Base-by-base conservation (phyloP, 2,329 filamentous ascomycete species). In the Gaeumannomyces tritici region DNA sequence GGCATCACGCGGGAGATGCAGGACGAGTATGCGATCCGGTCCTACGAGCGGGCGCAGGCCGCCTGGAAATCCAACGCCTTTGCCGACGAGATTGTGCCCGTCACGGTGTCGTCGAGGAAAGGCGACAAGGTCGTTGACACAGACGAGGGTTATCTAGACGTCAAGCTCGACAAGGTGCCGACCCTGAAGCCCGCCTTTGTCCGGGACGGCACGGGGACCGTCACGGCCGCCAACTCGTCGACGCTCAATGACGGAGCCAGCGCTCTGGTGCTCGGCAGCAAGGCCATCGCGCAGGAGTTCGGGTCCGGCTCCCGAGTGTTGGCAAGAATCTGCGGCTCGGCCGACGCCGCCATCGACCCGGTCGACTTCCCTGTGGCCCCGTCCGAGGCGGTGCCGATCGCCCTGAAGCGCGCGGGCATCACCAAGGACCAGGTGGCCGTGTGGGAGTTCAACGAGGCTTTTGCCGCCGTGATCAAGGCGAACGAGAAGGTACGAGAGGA, bases 361-460 rank as follows among this genome's bases (percentile, higher is more conserved):
- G 89, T 98, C 47, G 93, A 99, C 76, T 99, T 99, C 79, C 93
- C 95, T 18, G 81, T 97, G 57, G 95, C 95, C 1, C 95, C 95
- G 0, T 84, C 95, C 54, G 93, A 96, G 75, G 93, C 93, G 6
- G 93, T 98, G 0, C 92, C 93, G 3, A 86, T 97, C 69, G 93
- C 93, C 13, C 81, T 99, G 60, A 84, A 92, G 75, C 84, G 93
- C 63, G 95, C 95, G 0, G 93, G 93, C 13, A 93, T 99, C 67
- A 91, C 86, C 66, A 91, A 93, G 76, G 89, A 96, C 58, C 90
- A 98, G 74, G 91, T 99, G 57, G 88, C 93, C 6, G 79, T 97
- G 27, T 98, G 95, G 93, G 95, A 98, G 74, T 96, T 99, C 76
- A 99, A 99, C 75, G 95, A 99, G 78, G 95, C 95, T 0, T 99